Base-by-base conservation (phyloP, 2,329 filamentous ascomycete genomes). In the Drechslerella dactyloides region DNA sequence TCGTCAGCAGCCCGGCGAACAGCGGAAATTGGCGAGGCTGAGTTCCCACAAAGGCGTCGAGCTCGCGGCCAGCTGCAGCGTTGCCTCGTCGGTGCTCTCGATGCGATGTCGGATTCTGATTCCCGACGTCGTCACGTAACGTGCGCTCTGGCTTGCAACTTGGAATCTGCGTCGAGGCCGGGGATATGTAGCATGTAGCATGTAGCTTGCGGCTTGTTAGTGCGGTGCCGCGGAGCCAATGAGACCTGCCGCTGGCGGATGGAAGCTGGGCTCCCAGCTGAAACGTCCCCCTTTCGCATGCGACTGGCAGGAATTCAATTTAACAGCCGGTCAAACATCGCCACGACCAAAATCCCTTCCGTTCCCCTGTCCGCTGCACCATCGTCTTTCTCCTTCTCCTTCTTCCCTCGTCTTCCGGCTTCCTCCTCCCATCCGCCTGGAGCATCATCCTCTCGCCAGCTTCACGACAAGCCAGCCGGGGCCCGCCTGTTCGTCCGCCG, bases 201-300 rank as follows among this genome's bases (percentile, higher is more conserved):
- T n/a, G 15, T 48, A 17, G 44, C n/a, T 48, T 17, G 35, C 15
- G 40, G 40, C 19, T 8, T 21, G 19, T 15, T 19, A 48, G 44
- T 13, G 15, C 19, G 44, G 15, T 21, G 37, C 17, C 4, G 44
- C 44, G 2, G 5, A 21, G 44, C 44, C 44, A 48, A 21, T n/a
- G n/a, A 24, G 17, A 51, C 51, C 27, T 19, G 42, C 46, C 24
- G 59, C 46, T 17, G 46, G 40, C 35, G 53, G 27, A 40, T n/a
- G 17, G 19, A 53, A 23, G 55, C 55, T 40, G 42, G 37, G 11
- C 5, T 51, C 19, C 60, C 60, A 51, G 55, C 55, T 72, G 68
- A 72, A 72, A 72, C 68, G 55, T 72, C 68, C 64, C 68, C 68
- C 60, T 72, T 72, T 72, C 56, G 48, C 58, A 40, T 35, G 50